Evolutionary conservation across 352 stramenopile species (phyloP).

Genomic region (Pythium scleroteichum): DNA sequence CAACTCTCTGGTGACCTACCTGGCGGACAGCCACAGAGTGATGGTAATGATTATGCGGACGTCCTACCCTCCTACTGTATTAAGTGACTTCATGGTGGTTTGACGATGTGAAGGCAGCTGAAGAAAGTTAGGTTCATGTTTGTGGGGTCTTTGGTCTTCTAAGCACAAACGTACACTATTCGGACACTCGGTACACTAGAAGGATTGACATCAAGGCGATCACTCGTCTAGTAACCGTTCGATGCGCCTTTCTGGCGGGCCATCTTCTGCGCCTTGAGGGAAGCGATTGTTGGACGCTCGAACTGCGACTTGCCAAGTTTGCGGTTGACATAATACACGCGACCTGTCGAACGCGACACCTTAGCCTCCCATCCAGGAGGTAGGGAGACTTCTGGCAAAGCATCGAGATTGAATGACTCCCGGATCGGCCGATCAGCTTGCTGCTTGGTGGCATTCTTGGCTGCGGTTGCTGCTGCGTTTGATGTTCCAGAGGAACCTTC

Average conservation of each 20-base stretch:
- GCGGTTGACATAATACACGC: conserved; percentile 89
- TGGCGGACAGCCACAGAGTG: conserved; percentile 1
- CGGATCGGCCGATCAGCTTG: conserved; percentile 55
- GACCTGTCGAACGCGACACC: conserved; percentile 81
- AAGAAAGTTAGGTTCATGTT: too few species aligned
- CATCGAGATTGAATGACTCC: conserved; percentile 86
- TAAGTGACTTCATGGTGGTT: neutral
- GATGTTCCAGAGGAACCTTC: conserved; percentile 30
- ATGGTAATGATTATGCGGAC: conserved; percentile 18
- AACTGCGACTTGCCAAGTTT: conserved; percentile 88
- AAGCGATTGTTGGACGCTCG: conserved; percentile 80
- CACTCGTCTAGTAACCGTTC: conserved; percentile 10
- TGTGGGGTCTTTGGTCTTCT: conserved; percentile 4
- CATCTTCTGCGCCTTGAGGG: conserved; percentile 82
- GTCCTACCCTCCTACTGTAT: too few species aligned
- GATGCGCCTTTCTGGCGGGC: conserved; percentile 59
- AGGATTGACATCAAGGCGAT: neutral
- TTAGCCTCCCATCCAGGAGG: conserved; percentile 86
- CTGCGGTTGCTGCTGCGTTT: conserved; percentile 8
- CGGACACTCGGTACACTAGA: neutral
- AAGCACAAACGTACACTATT: conserved; percentile 1
- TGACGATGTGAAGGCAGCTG: too few species aligned
- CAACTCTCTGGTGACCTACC: neutral
- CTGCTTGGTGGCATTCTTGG: conserved; percentile 28
- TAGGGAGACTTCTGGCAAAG: conserved; percentile 76